Base-by-base conservation (phyloP, 1,284 basidiomycete genomes). In the Waitea zeae region DNA sequence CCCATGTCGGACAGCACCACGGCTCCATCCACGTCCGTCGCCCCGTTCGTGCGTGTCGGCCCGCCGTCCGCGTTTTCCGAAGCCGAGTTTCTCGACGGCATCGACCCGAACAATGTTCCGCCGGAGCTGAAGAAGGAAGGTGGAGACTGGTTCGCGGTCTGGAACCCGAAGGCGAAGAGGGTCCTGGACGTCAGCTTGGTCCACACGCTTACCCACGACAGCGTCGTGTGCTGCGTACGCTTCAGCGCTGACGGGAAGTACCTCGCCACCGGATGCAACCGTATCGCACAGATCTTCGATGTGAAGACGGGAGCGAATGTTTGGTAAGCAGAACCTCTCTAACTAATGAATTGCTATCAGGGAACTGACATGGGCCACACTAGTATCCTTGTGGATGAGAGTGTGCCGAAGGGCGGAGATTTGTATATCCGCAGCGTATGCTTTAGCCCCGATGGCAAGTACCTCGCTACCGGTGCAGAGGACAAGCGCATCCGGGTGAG, bases 61-160 rank as follows among this genome's bases (percentile, higher is more conserved):
- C n/a, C 11, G 15, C 14, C 20, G n/a, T 20, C 27, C 13, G 27
- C 2, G 19, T 36, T 27, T 34, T 17, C 35, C 24, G 20, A 29
- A 20, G 12, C 11, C 24, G 22, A 28, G 35, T 30, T 20, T 32
- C 28, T 31, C 28, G 27, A 20, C 17, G 39, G 12, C 12, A 26
- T 15, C 11, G 37, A 30, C 40, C 61, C 56, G 17, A 52, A 56
- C 38, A 54, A 50, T 27, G 57, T 66, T 3, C 62, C 68, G 0
- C 51, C 66, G 1, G 67, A 74, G 38, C 44, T 62, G 36, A 73
- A 71, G 53, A 86, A 83, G 54, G 83, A 90, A 51, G 92, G 89
- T 0, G 60, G 63, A 24, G 95, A 97, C 54, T 98, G 93, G 93
- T 83, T 92, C 48, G 89, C 87, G 13, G 71, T 95, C 35, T 96